These are phyloP conservation scores for Neoascochyta sp. DNA, from an alignment of 2,329 filamentous ascomycete species.

Conservation along the genomic window DNA sequence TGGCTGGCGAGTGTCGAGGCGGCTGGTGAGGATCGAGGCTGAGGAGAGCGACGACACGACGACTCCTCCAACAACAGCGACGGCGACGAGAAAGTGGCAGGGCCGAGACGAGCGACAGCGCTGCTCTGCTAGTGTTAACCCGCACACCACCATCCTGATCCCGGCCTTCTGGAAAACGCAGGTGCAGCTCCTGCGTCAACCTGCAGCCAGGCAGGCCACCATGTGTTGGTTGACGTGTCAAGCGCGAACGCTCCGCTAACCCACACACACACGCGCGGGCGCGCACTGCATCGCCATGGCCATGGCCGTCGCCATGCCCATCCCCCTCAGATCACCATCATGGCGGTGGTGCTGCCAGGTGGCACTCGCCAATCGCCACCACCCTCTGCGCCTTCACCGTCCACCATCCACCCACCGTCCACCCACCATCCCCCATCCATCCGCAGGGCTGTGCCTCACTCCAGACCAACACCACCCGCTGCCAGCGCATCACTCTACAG, in stretches of 20 bases:
- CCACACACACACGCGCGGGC: no score
- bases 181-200: constrained; percentile 42
- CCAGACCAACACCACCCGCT: constrained; percentile 14
- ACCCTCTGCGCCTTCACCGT: not conserved
- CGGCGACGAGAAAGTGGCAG: constrained; percentile 17
- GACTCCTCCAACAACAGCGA: constrained; percentile 5
- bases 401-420: not conserved
- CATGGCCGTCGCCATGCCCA: no score
- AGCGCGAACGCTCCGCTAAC: constrained; percentile 35
- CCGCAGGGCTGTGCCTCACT: constrained; percentile 24
- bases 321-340: no score
- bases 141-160: constrained; percentile 22
- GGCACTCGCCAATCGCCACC: no score
- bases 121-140: constrained; percentile 33
- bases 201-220: constrained; percentile 37
- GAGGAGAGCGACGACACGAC: no score
- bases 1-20: no score
- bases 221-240: constrained; percentile 36
- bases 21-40: no score
- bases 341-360: no score
- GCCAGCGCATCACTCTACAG: constrained; percentile 24
- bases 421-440: constrained; percentile 4
- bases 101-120: constrained; percentile 26
- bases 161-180: constrained; percentile 33
- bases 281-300: constrained; percentile 5